Percentiles rank a stretch among this genome's conserved stretches.
Evolutionary conservation across 768 basidiomycete species (phyloP).

Genomic region (Lactarius psammicola): DNA sequence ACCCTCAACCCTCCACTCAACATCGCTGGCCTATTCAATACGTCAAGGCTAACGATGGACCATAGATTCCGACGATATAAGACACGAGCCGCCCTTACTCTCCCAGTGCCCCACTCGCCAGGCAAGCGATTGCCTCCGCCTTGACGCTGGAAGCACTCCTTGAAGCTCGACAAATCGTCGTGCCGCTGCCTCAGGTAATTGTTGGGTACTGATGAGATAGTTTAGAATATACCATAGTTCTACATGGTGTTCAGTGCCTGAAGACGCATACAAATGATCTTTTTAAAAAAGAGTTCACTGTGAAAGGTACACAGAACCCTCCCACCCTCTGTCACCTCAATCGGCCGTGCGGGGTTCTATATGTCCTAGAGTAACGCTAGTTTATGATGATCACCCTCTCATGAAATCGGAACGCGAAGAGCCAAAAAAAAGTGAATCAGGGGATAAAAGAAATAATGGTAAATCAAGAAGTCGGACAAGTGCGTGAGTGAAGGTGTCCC

Average conservation of each 20-base stretch:
- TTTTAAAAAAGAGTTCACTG: not conserved
- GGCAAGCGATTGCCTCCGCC: not conserved
- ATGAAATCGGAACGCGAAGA: not conserved
- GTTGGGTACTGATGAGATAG: not conserved
- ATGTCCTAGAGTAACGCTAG: slow-evolving; percentile 68
- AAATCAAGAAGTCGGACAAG: slow-evolving; percentile 69
- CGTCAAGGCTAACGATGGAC: not conserved
- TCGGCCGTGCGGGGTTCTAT: slow-evolving; percentile 53
- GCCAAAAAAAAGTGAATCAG: slow-evolving; percentile 61
- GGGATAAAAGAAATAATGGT: slow-evolving; percentile 54
- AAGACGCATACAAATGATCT: too few relatives aligned
- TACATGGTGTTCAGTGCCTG: too few relatives aligned
- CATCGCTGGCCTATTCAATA: not conserved
- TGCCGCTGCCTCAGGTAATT: not conserved
- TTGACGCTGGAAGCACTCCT: too few relatives aligned
- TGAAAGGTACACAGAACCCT: slow-evolving; percentile 65
- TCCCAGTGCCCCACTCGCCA: not conserved
- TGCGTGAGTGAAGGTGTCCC: slow-evolving; percentile 83
- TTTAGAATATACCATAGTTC: too few relatives aligned
- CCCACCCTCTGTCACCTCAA: slow-evolving; percentile 60
- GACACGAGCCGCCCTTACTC: not conserved
- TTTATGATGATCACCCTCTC: not conserved
- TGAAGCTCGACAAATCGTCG: not conserved
- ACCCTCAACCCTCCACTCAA: not conserved
- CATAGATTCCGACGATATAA: too few relatives aligned